These are phyloP conservation scores for Hericium coralloides DNA, from an alignment of 768 basidiomycete species.

Conservation along the genomic window DNA sequence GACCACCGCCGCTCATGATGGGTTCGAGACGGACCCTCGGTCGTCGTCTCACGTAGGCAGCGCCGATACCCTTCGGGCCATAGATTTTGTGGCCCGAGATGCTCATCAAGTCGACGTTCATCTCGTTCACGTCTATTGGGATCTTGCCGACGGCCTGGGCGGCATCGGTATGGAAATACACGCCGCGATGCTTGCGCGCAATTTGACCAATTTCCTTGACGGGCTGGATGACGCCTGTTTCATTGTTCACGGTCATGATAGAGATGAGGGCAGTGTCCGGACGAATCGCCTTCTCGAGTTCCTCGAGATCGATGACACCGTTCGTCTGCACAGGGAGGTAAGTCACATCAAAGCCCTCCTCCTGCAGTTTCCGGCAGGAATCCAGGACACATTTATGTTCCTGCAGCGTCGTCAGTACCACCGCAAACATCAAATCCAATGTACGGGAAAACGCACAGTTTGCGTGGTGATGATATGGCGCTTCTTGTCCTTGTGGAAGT, in stretches of 20 bases:
- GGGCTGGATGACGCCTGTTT: constrained; percentile 97
- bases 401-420: constrained; percentile 28
- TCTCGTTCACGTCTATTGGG: constrained; percentile 84
- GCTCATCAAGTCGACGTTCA: constrained; percentile 93
- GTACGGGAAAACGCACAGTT: constrained; percentile 47
- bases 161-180: constrained; percentile 96
- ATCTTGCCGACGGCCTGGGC: constrained; percentile 95
- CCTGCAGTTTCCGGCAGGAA: constrained; percentile 89
- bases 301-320: constrained; percentile 71
- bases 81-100: constrained; percentile 98
- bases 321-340: constrained; percentile 91
- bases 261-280: constrained; percentile 93
- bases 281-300: constrained; percentile 80
- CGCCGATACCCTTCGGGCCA: constrained; percentile 95
- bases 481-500: constrained; percentile 91
- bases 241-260: constrained; percentile 99
- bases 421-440: background rate
- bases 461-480: constrained; percentile 91
- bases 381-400: constrained; percentile 99
- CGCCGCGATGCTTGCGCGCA: constrained; percentile 76
- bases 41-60: constrained; percentile 85
- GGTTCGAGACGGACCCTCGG: constrained; percentile 94
- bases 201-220: constrained; percentile 90
- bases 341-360: constrained; percentile 96
- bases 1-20: constrained; percentile 91